Evolutionary conservation across 345 rosid genomes (phyloP).

Genomic region (Passiflora organensis): DNA sequence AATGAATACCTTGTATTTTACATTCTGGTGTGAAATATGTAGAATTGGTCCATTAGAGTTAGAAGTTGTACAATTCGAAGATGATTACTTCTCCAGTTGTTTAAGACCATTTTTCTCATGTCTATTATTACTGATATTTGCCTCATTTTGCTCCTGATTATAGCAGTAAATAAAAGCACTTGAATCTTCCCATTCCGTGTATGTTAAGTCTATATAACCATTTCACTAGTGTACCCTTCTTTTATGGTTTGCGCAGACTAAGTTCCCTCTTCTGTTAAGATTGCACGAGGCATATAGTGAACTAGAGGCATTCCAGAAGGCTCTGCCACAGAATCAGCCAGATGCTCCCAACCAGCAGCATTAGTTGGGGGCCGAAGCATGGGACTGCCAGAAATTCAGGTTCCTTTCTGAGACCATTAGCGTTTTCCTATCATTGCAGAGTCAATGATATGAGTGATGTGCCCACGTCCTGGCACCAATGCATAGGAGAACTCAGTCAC

Average conservation of each 20-base stretch:
- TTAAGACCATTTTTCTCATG: neutral
- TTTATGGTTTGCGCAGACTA: conserved; percentile 32
- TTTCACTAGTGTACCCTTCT: neutral
- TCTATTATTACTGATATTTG: neutral
- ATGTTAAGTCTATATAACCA: neutral
- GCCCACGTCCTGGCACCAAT: neutral
- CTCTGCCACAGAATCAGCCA: conserved; percentile 40
- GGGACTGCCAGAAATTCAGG: neutral
- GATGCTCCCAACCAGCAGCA: conserved; percentile 27
- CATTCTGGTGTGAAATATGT: neutral
- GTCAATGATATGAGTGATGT: neutral
- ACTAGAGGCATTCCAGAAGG: conserved; percentile 40
- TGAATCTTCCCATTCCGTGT: too few species aligned
- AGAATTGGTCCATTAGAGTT: neutral
- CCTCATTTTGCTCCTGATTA: too few species aligned
- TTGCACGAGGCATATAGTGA: conserved; percentile 51
- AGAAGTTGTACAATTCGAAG: neutral
- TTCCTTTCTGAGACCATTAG: too few species aligned
- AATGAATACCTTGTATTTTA: neutral
- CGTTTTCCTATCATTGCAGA: neutral
- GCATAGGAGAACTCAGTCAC: neutral
- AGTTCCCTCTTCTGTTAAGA: conserved; percentile 52
- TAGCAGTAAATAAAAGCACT: too few species aligned
- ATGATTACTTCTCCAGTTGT: neutral
- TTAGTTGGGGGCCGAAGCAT: conserved; percentile 2